Base-by-base conservation (phyloP, 345 rosid genomes). In the Acer yangbiense region DNA sequence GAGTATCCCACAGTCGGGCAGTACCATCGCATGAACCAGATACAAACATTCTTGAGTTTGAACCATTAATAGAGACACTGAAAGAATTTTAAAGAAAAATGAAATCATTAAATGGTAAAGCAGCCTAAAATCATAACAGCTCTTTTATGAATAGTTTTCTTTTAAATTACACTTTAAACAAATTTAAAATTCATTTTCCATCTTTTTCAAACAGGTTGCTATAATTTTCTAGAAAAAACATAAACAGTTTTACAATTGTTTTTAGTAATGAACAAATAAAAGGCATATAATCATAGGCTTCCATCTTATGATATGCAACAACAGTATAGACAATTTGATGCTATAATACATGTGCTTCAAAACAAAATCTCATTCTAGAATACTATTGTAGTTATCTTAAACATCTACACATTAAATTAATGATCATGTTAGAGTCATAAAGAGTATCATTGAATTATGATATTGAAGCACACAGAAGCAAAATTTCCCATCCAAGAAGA, bases 11-110 rank as follows among this genome's bases (percentile, higher is more conserved):
- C 75, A 91, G 81, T 55, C 93, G 89, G 75, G 96, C 97, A 78
- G 99, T 93, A 62, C 87, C 54, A 82, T 97, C 99, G 29, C 98
- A 94, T 5, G 99, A 94, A 83, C 98, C 98, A 82, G 99, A 93
- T 81, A 97, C 89, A 73, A 97, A 97, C 87, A 82, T 64, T 76
- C 90, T 93, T 68, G 97, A 88, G 88, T 85, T 89, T 74, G 93
- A 79, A 69, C 86, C 92, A 75, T 85, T 90, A 57, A 93, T 90
- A 61, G 98, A 97, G 60, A 97, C 86, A 71, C 99, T 97, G 97
- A 57, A 87, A 79, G 16, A 75, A 72, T 23, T 39, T 11, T 78
- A 27, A 35, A 81, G 64, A 6, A 39, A 66, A 57, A 43, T 63
- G 25, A 43, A 77, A 57, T 7, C 3, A 25, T 71, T 35, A 73